A percentile compares a stretch with the other conserved stretches of the same genome.
phyloP scores from a whole-genome alignment of 768 basidiomycete species.

The Pholiota molesta region DNA sequence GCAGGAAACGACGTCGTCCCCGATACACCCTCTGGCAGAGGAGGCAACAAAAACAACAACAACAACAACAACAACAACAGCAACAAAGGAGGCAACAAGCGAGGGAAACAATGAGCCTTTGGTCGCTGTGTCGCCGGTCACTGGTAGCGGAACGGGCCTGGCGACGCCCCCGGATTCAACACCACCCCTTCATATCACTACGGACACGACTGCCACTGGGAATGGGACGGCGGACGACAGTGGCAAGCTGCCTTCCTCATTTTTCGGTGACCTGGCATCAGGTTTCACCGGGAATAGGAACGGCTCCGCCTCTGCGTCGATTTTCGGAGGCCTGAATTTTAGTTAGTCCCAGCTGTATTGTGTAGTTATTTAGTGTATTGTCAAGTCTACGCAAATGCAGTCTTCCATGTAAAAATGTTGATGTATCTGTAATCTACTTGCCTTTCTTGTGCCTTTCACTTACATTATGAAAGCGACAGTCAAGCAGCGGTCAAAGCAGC shows the following conservation, averaged over 20 bases:
- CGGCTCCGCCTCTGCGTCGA: neutral
- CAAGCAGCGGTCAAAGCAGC: no score
- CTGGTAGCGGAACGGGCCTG: neutral
- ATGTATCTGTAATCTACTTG: no score
- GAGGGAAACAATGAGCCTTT: neutral
- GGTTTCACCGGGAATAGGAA: neutral
- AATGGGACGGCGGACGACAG: neutral
- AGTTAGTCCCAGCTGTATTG: neutral
- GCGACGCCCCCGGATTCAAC: neutral
- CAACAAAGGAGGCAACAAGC: constrained; percentile 12
- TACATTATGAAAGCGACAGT: no score
- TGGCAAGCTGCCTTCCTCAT: neutral
- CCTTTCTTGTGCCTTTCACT: no score
- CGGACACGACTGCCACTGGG: neutral
- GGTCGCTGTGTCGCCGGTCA: neutral
- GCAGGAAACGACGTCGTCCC: constrained; percentile 12
- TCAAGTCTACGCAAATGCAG: no score
- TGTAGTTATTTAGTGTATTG: neutral
- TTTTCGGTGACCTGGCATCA: neutral
- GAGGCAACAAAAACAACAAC: constrained; percentile 8
- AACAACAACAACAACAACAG: constrained; percentile 9
- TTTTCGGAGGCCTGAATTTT: neutral
- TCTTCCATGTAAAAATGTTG: no score
- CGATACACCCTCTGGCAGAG: constrained; percentile 14
- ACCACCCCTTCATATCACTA: neutral